Evolutionary conservation across 306 rosid species (phyloP), one percentile per base, ranked within the genome.

Genomic region (Fragaria vesca): DNA sequence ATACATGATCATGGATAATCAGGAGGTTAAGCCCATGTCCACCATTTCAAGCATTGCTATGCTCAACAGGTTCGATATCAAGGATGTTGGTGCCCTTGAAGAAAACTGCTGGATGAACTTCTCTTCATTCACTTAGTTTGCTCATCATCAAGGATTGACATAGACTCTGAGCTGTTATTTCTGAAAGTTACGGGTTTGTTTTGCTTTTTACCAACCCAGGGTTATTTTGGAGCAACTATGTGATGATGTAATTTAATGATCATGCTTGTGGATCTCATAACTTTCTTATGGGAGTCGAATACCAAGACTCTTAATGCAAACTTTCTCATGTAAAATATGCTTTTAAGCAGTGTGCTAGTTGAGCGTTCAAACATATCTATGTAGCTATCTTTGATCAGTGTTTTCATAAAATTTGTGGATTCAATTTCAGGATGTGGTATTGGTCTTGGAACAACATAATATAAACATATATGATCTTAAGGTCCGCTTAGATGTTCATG

Each of bases 1-100:
- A 1, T 86, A 24, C 24, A 24, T 24, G 24, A 24, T 24, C 24
- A 24, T 24, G 24, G 24, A 24, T 24, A 24, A 24, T 74, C 61
- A 81, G 3, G 78, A 17, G 2, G 87, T 86, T 6, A 57, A 57
- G 45, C 85, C 89, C 4, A 66, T 75, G 65, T 80, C 86, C 2
- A 69, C 78, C 3, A 48, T 70, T 1, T 77, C 81, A 0, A 18
- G 58, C 2, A 28, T 78, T 1, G 4, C 78, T 0, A 0, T 75
- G 30, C 63, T 86, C 0, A 78, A 45, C 8, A 18, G 47, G 77
- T 38, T 78, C 0, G 60, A 72, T n/a, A 26, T 83, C 21, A 71
- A 11, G 57, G 82, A 82, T 0, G 6, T 82, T 2, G 74, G 46
- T 1, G 50, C 60, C 1, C 61, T 83, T 3, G 51, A 80, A 28